phyloP scores from a whole-genome alignment of 768 basidiomycete genomes.

The Pulveroboletus ravenelii region DNA sequence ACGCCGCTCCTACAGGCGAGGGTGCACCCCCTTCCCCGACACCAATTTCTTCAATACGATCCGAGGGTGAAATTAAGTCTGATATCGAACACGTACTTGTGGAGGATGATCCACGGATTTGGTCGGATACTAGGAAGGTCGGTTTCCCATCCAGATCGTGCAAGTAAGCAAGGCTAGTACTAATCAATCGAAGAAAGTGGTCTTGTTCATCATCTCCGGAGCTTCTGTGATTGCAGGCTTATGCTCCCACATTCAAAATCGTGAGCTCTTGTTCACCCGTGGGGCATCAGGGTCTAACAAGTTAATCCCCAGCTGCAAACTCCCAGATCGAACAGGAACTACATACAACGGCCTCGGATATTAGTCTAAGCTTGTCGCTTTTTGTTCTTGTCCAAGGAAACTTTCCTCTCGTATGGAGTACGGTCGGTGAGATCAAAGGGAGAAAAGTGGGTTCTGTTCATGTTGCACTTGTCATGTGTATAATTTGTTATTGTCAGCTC shows the following conservation, averaged over 20 bases:
- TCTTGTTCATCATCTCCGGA: slow-evolving; percentile 23
- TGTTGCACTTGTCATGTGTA: background rate
- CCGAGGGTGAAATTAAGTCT: slow-evolving; percentile 2
- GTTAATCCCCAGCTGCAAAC: slow-evolving; percentile 53
- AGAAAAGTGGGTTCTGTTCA: slow-evolving; percentile 42
- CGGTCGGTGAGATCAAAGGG: slow-evolving; percentile 54
- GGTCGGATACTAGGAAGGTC: slow-evolving; percentile 58
- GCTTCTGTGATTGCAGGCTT: slow-evolving; percentile 28
- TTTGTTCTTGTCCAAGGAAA: slow-evolving; percentile 61
- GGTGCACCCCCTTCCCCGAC: no score
- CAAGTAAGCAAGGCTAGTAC: background rate
- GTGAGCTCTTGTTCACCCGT: slow-evolving; percentile 9
- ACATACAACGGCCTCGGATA: slow-evolving; percentile 53
- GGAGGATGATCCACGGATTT: slow-evolving; percentile 57
- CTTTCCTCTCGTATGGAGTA: slow-evolving; percentile 34
- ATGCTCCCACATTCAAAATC: slow-evolving; percentile 22
- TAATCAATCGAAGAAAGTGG: slow-evolving; percentile 8
- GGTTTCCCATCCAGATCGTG: background rate
- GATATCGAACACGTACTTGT: slow-evolving; percentile 43
- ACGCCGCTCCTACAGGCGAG: background rate
- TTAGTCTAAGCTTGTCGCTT: slow-evolving; percentile 67
- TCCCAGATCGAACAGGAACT: slow-evolving; percentile 58
- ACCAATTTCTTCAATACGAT: background rate
- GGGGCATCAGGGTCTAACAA: background rate
- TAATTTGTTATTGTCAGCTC: slow-evolving; percentile 29